phyloP scores from a whole-genome alignment of 2,329 filamentous ascomycete genomes.

The Aspergillus pseudonomiae region DNA sequence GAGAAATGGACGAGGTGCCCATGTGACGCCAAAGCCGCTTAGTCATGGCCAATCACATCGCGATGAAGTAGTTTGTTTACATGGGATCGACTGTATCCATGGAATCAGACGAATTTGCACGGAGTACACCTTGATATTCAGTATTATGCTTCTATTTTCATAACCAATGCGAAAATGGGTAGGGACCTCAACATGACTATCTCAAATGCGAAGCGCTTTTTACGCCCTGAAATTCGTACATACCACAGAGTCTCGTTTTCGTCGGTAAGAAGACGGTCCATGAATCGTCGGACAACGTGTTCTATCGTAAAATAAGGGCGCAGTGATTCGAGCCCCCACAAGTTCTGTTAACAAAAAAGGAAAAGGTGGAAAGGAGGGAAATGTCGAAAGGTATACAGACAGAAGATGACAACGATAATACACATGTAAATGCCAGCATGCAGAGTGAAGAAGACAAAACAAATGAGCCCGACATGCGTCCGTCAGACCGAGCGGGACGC shows the following conservation, averaged over 20 bases:
- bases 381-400: background rate
- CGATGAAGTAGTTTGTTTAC: background rate
- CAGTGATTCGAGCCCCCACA: background rate
- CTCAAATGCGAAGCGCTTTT: background rate
- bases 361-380: background rate
- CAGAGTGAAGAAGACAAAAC: background rate
- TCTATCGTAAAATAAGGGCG: background rate
- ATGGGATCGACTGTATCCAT: background rate
- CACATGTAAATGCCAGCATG: conserved; percentile 4
- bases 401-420: background rate
- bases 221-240: background rate
- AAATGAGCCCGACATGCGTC: background rate
- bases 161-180: background rate
- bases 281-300: conserved; percentile 1
- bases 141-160: background rate
- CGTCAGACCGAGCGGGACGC: background rate
- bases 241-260: background rate
- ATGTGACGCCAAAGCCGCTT: background rate
- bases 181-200: background rate
- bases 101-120: background rate
- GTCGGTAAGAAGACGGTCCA: conserved; percentile 1
- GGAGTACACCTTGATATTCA: background rate
- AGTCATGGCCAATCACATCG: background rate
- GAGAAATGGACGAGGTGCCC: background rate
- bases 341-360: background rate